Percentiles rank a stretch among this genome's conserved stretches.
These are phyloP conservation scores for Albugo candida DNA, from an alignment of 352 stramenopile genomes.

Conservation along the genomic window DNA sequence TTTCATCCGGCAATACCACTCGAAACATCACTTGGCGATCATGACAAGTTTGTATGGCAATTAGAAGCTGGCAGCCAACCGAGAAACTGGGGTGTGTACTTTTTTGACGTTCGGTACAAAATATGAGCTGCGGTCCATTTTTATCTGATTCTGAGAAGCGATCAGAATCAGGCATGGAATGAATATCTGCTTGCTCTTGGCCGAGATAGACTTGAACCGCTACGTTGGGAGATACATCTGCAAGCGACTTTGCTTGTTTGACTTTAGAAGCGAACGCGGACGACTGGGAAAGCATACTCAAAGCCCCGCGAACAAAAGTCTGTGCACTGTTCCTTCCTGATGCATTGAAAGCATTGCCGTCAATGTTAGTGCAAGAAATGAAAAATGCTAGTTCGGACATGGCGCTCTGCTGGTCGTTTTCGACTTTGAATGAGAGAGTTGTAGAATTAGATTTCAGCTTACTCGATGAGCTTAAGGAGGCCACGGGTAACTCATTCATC, in stretches of 20 bases:
- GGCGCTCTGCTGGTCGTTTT: neutral
- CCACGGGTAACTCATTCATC: too few species aligned
- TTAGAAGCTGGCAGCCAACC: constrained; percentile 30
- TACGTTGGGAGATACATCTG: too few species aligned
- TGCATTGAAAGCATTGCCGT: constrained; percentile 25
- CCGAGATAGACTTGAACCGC: too few species aligned
- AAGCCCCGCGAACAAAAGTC: constrained; percentile 47
- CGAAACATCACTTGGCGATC: constrained; percentile 57
- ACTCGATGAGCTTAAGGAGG: too few species aligned
- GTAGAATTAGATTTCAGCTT: too few species aligned
- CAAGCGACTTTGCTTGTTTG: too few species aligned
- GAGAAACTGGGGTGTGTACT: constrained; percentile 43
- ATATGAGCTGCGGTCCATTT: too few species aligned
- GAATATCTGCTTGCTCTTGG: too few species aligned
- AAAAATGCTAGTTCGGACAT: constrained; percentile 20
- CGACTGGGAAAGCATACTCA: constrained; percentile 39
- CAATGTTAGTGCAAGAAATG: constrained; percentile 35
- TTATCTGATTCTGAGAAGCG: too few species aligned
- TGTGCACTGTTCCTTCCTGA: constrained; percentile 34
- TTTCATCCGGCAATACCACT: constrained; percentile 60
- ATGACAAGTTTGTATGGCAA: constrained; percentile 14
- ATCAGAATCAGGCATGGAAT: too few species aligned
- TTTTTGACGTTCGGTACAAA: constrained; percentile 13
- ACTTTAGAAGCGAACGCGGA: too few species aligned
- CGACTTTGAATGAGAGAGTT: neutral